Evolutionary conservation across 441 rosid species (phyloP).

Genomic region (Capsella rubella): DNA sequence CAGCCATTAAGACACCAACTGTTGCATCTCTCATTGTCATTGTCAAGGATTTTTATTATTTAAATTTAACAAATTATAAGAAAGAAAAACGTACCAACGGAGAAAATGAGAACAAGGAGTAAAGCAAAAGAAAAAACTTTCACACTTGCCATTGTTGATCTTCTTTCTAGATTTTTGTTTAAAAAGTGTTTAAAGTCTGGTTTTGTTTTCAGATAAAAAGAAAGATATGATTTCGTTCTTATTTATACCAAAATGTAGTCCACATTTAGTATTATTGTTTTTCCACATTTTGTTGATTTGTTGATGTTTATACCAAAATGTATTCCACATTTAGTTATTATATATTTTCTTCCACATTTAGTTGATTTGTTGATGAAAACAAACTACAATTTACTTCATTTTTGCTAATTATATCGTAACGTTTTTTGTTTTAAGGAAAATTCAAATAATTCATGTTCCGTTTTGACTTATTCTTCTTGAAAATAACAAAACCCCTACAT

Average conservation of each 20-base stretch:
- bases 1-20: constrained; percentile 29
- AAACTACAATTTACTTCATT: not conserved
- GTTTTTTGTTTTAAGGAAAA: not conserved
- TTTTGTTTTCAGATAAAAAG: not conserved
- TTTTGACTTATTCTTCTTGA: no score
- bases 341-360: no score
- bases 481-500: no score
- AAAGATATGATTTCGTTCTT: not conserved
- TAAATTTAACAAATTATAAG: not conserved
- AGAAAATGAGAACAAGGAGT: constrained; percentile 22
- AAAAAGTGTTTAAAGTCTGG: not conserved
- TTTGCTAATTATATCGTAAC: not conserved
- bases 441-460: not conserved
- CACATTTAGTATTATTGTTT: not conserved
- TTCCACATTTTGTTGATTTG: not conserved
- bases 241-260: constrained; percentile 20
- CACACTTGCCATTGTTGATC: constrained; percentile 21
- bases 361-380: constrained; percentile 9
- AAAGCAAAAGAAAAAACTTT: constrained; percentile 28
- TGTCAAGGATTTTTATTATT: not conserved
- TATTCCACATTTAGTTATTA: not conserved
- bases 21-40: constrained; percentile 26
- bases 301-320: constrained; percentile 23
- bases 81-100: constrained; percentile 11
- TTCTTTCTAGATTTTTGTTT: not conserved